Evolutionary conservation across 495 filamentous ascomycete species (phyloP).

Genomic region (Tirmania nivea): DNA sequence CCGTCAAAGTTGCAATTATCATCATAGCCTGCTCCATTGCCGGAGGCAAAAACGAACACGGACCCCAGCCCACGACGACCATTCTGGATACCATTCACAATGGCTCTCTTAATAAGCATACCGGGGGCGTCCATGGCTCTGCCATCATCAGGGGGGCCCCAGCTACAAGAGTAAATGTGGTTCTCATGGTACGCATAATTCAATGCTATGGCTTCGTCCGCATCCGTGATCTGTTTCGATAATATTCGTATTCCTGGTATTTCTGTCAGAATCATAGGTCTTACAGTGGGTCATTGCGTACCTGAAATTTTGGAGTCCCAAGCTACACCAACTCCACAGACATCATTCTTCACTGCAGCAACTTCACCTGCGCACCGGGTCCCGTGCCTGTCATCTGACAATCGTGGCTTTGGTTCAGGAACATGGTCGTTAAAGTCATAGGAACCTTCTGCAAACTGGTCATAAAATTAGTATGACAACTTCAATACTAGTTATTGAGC

Average conservation of each 20-base stretch:
- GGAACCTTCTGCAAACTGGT: slow-evolving; percentile 66
- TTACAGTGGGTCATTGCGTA: not conserved
- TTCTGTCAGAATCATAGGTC: not conserved
- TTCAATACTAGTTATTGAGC: not conserved
- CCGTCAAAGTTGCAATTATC: slow-evolving; percentile 99
- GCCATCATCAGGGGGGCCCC: slow-evolving; percentile 90
- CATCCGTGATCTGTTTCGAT: slow-evolving; percentile 70
- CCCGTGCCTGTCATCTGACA: slow-evolving; percentile 70
- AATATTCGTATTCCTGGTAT: slow-evolving; percentile 50
- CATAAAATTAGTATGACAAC: not conserved
- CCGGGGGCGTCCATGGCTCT: slow-evolving; percentile 83
- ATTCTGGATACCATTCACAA: slow-evolving; percentile 78
- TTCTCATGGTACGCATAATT: slow-evolving; percentile 82
- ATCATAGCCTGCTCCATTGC: slow-evolving; percentile 66
- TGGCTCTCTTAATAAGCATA: slow-evolving; percentile 66
- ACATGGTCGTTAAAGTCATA: slow-evolving; percentile 85
- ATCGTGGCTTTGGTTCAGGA: slow-evolving; percentile 53
- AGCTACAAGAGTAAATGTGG: slow-evolving; percentile 95
- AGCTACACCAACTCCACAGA: slow-evolving; percentile 89
- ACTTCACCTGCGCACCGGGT: slow-evolving; percentile 92
- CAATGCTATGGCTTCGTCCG: slow-evolving; percentile 77
- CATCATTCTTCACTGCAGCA: slow-evolving; percentile 68
- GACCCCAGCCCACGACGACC: slow-evolving; percentile 69
- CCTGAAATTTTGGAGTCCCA: slow-evolving; percentile 78
- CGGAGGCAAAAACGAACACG: slow-evolving; percentile 90